These are phyloP conservation scores for Pseudopyricularia cyperi DNA, from an alignment of 2,329 filamentous ascomycete genomes.

Conservation along the genomic window DNA sequence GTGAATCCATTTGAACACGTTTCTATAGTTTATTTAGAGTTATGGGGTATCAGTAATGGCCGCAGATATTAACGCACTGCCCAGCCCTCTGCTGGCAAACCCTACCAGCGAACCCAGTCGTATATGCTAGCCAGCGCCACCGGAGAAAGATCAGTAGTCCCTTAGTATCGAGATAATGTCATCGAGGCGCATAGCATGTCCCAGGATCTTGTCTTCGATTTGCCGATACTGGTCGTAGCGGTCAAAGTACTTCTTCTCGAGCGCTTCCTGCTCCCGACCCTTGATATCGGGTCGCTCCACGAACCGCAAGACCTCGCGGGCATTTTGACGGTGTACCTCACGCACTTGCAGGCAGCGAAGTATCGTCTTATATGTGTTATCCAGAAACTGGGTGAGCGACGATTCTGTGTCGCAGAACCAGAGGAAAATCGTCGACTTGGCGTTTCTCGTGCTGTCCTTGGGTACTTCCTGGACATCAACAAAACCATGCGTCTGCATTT, in stretches of 20 bases:
- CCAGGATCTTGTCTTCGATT: slow-evolving; percentile 60
- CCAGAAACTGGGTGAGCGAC: slow-evolving; percentile 55
- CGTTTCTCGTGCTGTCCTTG: slow-evolving; percentile 68
- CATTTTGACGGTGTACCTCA: slow-evolving; percentile 58
- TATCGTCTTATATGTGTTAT: slow-evolving; percentile 85
- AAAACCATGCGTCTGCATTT: slow-evolving; percentile 75
- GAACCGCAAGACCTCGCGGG: slow-evolving; percentile 63
- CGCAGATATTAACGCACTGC: too few relatives aligned
- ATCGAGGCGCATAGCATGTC: slow-evolving; percentile 71
- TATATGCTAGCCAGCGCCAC: background rate
- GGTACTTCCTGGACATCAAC: slow-evolving; percentile 92
- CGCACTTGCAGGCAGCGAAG: slow-evolving; percentile 71
- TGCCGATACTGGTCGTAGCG: slow-evolving; percentile 45
- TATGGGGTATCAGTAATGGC: too few relatives aligned
- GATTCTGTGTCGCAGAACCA: slow-evolving; percentile 81
- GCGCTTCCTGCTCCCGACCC: slow-evolving; percentile 68
- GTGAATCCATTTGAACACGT: too few relatives aligned
- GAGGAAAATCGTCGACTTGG: slow-evolving; percentile 75
- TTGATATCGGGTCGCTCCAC: slow-evolving; percentile 77
- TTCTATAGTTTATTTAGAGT: too few relatives aligned
- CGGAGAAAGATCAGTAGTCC: slow-evolving; percentile 54
- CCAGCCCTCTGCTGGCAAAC: too few relatives aligned
- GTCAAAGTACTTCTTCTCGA: slow-evolving; percentile 61
- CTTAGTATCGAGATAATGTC: slow-evolving; percentile 71
- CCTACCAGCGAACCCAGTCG: too few relatives aligned